Evolutionary conservation across 768 basidiomycete genomes (phyloP), one percentile per base, ranked within the genome.

Genomic region (Collybiopsis luxurians): DNA sequence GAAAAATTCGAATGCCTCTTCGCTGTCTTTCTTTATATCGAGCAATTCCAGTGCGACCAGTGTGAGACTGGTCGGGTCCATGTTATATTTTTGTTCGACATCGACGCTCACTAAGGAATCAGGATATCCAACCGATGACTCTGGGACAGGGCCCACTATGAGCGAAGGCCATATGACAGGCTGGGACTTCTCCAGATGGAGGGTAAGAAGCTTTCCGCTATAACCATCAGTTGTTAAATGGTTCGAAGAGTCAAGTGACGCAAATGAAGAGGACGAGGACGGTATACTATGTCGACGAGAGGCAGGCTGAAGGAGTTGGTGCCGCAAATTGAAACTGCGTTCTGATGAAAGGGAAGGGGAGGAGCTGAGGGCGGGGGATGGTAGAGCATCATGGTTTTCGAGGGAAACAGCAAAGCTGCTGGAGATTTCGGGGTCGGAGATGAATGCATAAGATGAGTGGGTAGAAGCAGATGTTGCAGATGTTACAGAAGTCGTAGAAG

Each of bases 391-490:
- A 13, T 76, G 85, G 61, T 87, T 87, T 65, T 90, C 90, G 3
- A 92, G 78, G 27, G 90, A 92, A 5, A 88, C 89, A 1, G 89
- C 88, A 61, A 92, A 91, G 67, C 87, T 89, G 71, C 89, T 91
- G 4, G 90, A 90, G 51, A 92, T 87, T 61, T 92, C 90, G 2
- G 84, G 84, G 62, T 92, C 90, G n/a, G 90, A 91, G 9, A 92
- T 77, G 55, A 90, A 79, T 3, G 90, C 90, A 63, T 85, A 92
- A 0, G 90, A 92, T 19, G 90, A 92, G 27, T 83, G 88, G 0
- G 88, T 88, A 3, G 89, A 91, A 0, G 85, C 73, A 1, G 88
- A 89, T 4, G 50, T 40, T 12, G 34, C 50, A 9, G 90, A 91
- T 5, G 85, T 74, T 13, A 87, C 84, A 13, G 89, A 90, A 2